Evolutionary conservation across 306 rosid species (phyloP), one percentile per base, ranked within the genome.

Genomic region (Sechiopsis laciniata): DNA sequence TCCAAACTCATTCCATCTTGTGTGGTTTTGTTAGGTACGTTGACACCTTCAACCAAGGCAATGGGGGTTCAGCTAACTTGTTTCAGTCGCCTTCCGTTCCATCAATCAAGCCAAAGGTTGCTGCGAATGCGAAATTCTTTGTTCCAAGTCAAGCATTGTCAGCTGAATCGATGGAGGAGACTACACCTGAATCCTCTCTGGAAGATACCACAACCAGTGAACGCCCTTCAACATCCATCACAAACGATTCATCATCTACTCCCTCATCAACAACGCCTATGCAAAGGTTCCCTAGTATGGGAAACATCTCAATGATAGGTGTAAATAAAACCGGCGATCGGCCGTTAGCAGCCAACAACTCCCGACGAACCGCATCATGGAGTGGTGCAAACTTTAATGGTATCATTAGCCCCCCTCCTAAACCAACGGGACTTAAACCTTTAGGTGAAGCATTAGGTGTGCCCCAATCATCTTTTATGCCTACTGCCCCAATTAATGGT

Each of bases 281-380:
- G 21, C 95, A 83, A 62, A 85, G 89, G 86, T 90, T 76, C 78
- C 96, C 95, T 24, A 90, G 97, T 76, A 71, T 74, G 79, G 82
- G 82, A 71, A 83, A 82, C 82, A 85, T 92, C 60, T 53, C 88
- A 21, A 74, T 73, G 22, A 81, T 76, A 78, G 88, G 65, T 56
- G 76, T 46, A 55, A 14, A 13, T 22, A 32, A 60, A 21, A 80
- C 52, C 74, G 78, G 73, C 42, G 64, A 62, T 10, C 76, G 77
- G 24, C 21, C 85, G 6, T 19, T 72, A 61, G 55, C 86, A 73
- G 7, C 90, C 16, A 80, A 76, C 16, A 80, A 74, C 73, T 75
- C 96, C 8, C 88, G 97, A 32, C 78, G 96, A 78, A 74, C 90
- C 15, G 97, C 90, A 51, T 92, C 97, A 14, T 92, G 97, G 97